Base-by-base conservation (phyloP, 1,139 yeast genomes). In the Protomyces lactucae-debilis region DNA sequence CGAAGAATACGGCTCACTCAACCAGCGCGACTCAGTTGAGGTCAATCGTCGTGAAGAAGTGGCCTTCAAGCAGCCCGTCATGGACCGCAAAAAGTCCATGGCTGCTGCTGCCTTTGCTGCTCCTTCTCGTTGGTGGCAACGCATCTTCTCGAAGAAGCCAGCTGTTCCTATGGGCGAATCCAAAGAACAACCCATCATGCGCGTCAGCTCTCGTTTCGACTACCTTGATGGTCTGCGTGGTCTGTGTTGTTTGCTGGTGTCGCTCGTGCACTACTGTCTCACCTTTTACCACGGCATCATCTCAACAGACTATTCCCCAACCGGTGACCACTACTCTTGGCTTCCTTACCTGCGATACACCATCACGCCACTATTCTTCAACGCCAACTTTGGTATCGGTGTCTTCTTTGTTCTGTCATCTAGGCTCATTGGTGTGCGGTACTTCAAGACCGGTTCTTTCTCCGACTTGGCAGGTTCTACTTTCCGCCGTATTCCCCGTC, bases 381-480 rank as follows among this genome's bases (percentile, higher is more conserved):
- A 59, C 23, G 63, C 57, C 57, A 59, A 59, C 36, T 59, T 59
- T 28, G 63, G 57, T 18, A 52, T 59, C 37, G 63, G 53, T n/a
- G 53, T 59, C 57, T 59, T 59, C 57, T 59, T 59, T 39, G 54
- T 59, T n/a, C 63, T 59, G 10, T 59, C 63, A 9, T 59, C 63
- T 2, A 25, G 63, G 12, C 57, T 59, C 51, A 59, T 59, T 43
- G 63, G 63, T 14, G 57, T 59, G 8, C 56, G 57, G 1, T 59
- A 59, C 39, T 36, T 59, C 23, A 59, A 52, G 23, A 43, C 53
- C 8, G 63, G 63, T n/a, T 32, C 28, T 6, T 39, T 59, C 14
- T 55, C 53, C 45, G 63, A 59, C 25, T 51, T 59, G 45, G 63
- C 63, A 6, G 63, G 57, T 3, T 25, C 63, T 4, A 59, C 63